Evolutionary conservation across 495 filamentous ascomycete genomes (phyloP).

Genomic region (Talaromyces liani): DNA sequence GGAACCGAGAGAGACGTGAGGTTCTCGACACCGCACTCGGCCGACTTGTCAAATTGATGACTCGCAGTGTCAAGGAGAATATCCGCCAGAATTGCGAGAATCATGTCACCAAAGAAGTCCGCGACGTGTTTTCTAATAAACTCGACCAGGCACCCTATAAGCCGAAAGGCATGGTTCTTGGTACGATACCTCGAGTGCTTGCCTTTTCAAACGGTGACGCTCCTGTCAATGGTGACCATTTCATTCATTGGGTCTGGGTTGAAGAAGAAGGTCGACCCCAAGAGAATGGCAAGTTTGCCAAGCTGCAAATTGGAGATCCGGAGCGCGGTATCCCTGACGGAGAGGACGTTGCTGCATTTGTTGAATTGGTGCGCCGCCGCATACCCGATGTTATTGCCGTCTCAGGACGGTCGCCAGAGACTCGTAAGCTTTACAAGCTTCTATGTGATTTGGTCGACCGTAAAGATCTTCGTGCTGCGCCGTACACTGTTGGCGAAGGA

Average conservation of each 20-base stretch:
- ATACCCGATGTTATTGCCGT: slow-evolving; percentile 87
- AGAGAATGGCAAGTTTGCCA: slow-evolving; percentile 78
- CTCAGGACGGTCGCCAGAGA: slow-evolving; percentile 84
- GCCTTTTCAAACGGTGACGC: slow-evolving; percentile 71
- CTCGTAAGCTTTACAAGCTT: slow-evolving; percentile 72
- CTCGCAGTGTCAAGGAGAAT: slow-evolving; percentile 87
- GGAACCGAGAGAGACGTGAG: slow-evolving; percentile 81
- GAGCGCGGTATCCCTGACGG: slow-evolving; percentile 56
- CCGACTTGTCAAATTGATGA: slow-evolving; percentile 77
- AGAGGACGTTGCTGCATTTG: slow-evolving; percentile 55
- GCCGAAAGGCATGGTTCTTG: slow-evolving; percentile 84
- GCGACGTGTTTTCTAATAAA: slow-evolving; percentile 75
- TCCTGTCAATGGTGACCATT: slow-evolving; percentile 64
- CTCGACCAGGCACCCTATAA: slow-evolving; percentile 96
- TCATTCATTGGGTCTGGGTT: slow-evolving; percentile 83
- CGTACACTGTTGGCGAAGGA: slow-evolving; percentile 60
- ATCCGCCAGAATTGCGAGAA: slow-evolving; percentile 88
- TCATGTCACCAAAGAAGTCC: slow-evolving; percentile 69
- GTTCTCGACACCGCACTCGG: slow-evolving; percentile 71
- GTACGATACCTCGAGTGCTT: slow-evolving; percentile 81
- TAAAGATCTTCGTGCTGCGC: slow-evolving; percentile 63
- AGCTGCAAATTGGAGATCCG: slow-evolving; percentile 64
- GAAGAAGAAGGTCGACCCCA: slow-evolving; percentile 86
- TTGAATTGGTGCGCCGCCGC: slow-evolving; percentile 64
- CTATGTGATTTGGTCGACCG: slow-evolving; percentile 67